Evolutionary conservation across 2,329 filamentous ascomycete genomes (phyloP).

Genomic region (Meredithiella fracta): DNA sequence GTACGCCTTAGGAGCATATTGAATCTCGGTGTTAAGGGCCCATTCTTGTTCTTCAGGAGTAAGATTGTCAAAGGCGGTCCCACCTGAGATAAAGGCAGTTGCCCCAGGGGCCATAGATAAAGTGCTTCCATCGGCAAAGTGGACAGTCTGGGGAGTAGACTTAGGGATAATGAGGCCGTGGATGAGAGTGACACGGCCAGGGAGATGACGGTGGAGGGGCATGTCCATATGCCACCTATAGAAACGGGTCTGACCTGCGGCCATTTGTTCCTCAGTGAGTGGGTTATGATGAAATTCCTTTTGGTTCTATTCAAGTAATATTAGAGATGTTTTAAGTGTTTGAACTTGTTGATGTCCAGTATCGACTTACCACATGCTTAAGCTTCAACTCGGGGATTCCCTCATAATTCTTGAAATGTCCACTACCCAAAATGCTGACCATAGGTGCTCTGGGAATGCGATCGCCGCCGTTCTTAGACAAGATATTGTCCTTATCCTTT

Average conservation of each 20-base stretch:
- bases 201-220: constrained; percentile 12
- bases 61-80: constrained; percentile 12
- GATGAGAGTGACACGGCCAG: constrained; percentile 13
- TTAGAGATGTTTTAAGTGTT: too few species aligned
- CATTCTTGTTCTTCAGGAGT: constrained; percentile 11
- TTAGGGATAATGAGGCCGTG: constrained; percentile 12
- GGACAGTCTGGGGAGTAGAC: constrained; percentile 4
- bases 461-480: constrained; percentile 11
- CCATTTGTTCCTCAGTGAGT: constrained; percentile 10
- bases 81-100: constrained; percentile 13
- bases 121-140: constrained; percentile 9
- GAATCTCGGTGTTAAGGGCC: constrained; percentile 12
- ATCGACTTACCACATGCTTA: constrained; percentile 10
- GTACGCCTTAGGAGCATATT: constrained; percentile 12
- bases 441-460: constrained; percentile 12
- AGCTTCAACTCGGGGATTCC: constrained; percentile 8
- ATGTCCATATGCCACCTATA: constrained; percentile 14
- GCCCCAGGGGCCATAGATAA: constrained; percentile 8
- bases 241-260: constrained; percentile 12
- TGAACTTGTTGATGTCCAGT: too few species aligned
- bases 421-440: constrained; percentile 13
- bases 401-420: constrained; percentile 11
- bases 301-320: constrained; percentile 8
- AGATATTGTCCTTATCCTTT: constrained; percentile 13
- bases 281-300: constrained; percentile 12